Percentiles rank a stretch among this genome's conserved stretches.
These are phyloP conservation scores for Sphenostylis stenocarpa DNA, from an alignment of 306 rosid genomes.

Conservation along the genomic window DNA sequence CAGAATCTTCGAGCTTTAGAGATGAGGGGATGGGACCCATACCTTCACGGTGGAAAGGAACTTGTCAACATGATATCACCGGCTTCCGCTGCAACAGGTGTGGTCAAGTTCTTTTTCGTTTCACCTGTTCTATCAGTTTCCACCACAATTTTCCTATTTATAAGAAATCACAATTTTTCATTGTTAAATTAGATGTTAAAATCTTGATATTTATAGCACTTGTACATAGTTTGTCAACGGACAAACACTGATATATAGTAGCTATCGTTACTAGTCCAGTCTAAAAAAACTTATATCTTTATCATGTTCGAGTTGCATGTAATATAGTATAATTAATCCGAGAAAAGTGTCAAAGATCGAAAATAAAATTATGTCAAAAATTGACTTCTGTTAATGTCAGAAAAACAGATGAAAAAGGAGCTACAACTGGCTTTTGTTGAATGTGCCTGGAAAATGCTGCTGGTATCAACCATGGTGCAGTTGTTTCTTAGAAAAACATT, in stretches of 20 bases:
- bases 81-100: constrained; percentile 67
- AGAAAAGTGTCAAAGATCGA: background rate
- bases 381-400: background rate
- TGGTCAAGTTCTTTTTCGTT: background rate
- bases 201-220: background rate
- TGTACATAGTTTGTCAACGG: no score
- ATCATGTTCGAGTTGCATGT: background rate
- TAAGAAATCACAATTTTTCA: background rate
- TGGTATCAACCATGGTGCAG: background rate
- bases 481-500: background rate
- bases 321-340: background rate
- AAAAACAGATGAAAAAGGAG: no score
- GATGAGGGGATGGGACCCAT: constrained; percentile 63
- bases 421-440: background rate
- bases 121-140: background rate
- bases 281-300: no score
- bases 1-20: constrained; percentile 59
- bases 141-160: background rate
- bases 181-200: background rate
- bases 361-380: background rate
- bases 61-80: constrained; percentile 36
- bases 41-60: constrained; percentile 78
- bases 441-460: background rate
- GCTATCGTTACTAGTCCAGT: no score
- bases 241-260: no score